phyloP scores from a whole-genome alignment of 257 asterid genomes.

The Marsdenia floribunda region DNA sequence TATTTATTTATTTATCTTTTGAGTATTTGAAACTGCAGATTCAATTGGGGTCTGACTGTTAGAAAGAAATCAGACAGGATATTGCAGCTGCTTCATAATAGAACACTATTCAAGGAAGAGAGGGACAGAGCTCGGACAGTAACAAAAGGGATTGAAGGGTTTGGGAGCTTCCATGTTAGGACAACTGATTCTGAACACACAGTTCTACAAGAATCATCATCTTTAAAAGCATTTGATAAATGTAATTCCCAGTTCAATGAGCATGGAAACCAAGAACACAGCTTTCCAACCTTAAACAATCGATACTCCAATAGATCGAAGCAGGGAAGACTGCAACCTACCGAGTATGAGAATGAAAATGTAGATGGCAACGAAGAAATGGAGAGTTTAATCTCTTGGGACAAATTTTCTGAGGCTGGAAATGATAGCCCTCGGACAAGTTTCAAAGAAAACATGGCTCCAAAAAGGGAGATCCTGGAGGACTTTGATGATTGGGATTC shows the following conservation, averaged over 20 bases:
- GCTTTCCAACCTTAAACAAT: conserved; percentile 18
- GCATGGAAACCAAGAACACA: conserved; percentile 32
- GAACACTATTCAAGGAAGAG: conserved; percentile 65
- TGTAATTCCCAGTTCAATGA: conserved; percentile 53
- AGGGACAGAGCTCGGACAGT: conserved; percentile 57
- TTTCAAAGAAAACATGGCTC: conserved; percentile 49
- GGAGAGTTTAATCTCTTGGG: conserved; percentile 18
- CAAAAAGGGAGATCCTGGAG: conserved; percentile 16
- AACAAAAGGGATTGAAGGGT: conserved; percentile 80
- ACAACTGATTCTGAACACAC: conserved; percentile 27
- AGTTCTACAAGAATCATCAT: conserved; percentile 28
- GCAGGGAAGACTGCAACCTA: conserved; percentile 7
- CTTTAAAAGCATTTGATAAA: conserved; percentile 34
- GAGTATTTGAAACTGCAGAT: conserved; percentile 34
- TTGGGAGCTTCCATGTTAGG: conserved; percentile 64
- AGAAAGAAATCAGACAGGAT: conserved; percentile 64
- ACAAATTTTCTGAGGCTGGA: background rate
- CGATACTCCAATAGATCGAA: background rate
- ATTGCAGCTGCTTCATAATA: conserved; percentile 57
- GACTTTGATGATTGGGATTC: conserved; percentile 23
- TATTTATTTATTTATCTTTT: background rate
- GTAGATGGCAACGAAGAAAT: background rate
- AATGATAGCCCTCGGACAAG: conserved; percentile 8
- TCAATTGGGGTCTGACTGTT: conserved; percentile 75
- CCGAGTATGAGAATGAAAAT: conserved; percentile 3